Percentiles rank a stretch among this genome's conserved stretches.
Evolutionary conservation across 2,329 filamentous ascomycete genomes (phyloP).

Genomic region (Alternaria brassicicola): DNA sequence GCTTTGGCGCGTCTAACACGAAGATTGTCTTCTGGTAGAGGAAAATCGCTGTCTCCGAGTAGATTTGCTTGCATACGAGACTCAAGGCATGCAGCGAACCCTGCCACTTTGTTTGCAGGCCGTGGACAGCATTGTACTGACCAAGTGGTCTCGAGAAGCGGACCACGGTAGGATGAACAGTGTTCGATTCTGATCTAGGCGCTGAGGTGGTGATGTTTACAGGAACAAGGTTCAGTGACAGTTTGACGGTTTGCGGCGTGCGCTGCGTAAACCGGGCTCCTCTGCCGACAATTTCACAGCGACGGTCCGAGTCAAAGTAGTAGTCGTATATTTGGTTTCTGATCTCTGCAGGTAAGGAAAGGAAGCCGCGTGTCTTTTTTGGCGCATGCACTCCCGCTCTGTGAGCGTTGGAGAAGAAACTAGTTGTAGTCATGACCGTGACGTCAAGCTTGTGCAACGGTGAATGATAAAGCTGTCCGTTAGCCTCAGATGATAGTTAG

Average conservation of each 20-base stretch:
- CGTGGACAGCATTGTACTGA: slow-evolving; percentile 24
- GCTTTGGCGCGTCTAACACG: slow-evolving; percentile 35
- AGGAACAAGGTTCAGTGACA: slow-evolving; percentile 9
- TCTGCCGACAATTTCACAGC: slow-evolving; percentile 34
- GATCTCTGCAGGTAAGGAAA: slow-evolving; percentile 56
- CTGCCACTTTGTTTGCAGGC: slow-evolving; percentile 37
- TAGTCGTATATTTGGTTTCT: slow-evolving; percentile 56
- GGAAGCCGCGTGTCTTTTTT: slow-evolving; percentile 36
- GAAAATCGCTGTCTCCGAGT: slow-evolving; percentile 33
- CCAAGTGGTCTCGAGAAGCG: slow-evolving; percentile 27
- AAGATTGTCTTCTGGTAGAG: slow-evolving; percentile 41
- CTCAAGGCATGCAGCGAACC: slow-evolving; percentile 35
- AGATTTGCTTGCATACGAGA: slow-evolving; percentile 38
- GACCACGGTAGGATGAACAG: slow-evolving; percentile 5
- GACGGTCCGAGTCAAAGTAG: slow-evolving; percentile 39
- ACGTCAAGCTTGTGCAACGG: not conserved
- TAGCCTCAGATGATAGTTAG: not conserved
- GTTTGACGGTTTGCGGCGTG: slow-evolving; percentile 19
- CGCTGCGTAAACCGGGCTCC: slow-evolving; percentile 13
- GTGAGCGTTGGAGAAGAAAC: slow-evolving; percentile 21
- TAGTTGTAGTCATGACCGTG: slow-evolving; percentile 1
- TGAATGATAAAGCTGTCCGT: not conserved
- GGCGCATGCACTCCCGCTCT: slow-evolving; percentile 3
- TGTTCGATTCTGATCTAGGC: not conserved
- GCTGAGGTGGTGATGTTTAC: not conserved